Evolutionary conservation across 75 land plant genomes (phyloP).

Genomic region (Picea glauca): DNA sequence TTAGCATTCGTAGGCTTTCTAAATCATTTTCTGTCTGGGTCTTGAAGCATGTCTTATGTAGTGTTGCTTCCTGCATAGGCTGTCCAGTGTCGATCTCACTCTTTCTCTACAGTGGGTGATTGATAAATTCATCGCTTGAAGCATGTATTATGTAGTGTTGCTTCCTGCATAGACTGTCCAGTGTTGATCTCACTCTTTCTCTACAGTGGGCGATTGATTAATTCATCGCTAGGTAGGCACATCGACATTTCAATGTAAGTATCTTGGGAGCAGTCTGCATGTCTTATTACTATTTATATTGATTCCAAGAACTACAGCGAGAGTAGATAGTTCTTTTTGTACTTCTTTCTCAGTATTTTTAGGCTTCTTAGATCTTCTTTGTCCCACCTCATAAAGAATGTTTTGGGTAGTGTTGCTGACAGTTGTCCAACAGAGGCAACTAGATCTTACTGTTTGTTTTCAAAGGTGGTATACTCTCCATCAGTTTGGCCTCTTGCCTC

Average conservation of each 20-base stretch:
- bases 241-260: not conserved
- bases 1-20: not conserved
- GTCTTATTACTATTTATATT: not conserved
- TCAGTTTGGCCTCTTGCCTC: too few species aligned
- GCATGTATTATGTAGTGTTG: not conserved
- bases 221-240: not conserved
- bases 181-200: not conserved
- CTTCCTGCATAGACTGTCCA: not conserved
- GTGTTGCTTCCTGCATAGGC: not conserved
- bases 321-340: not conserved
- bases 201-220: not conserved
- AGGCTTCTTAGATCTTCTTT: too few species aligned
- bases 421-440: too few species aligned
- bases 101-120: not conserved
- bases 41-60: not conserved
- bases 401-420: too few species aligned
- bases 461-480: too few species aligned
- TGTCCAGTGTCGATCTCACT: not conserved
- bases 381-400: too few species aligned
- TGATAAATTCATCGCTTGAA: not conserved
- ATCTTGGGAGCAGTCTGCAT: not conserved
- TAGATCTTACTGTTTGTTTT: too few species aligned
- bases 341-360: not conserved
- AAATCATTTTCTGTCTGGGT: not conserved
- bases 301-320: not conserved